Base-by-base conservation (phyloP, 2,329 filamentous ascomycete species). In the Neonectria ditissima region DNA sequence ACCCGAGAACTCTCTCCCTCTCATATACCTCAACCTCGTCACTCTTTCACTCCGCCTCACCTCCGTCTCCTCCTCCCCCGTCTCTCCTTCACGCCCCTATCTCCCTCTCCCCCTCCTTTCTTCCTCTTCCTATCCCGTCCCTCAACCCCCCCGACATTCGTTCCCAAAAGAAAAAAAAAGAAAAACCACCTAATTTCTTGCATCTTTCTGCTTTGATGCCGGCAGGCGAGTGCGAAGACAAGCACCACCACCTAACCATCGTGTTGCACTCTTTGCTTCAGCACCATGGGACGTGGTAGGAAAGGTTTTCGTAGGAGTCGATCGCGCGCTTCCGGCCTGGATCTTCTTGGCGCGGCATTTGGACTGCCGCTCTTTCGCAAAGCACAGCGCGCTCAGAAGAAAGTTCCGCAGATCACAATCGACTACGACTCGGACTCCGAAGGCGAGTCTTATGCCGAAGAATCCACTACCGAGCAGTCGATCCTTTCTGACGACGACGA, bases 331-430 rank as follows among this genome's bases (percentile, higher is more conserved):
- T 64, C 63, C 24, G 63, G 68, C n/a, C 45, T 76, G 26, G 74
- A 76, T 55, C 64, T 76, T 7, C 59, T 76, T 26, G 68, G 71
- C 10, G 72, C 73, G 3, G 62, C 68, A 5, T 76, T 76, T 58
- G 74, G 74, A 6, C 51, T 74, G 10, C 73, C 74, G 2, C 71
- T 71, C 28, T 61, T 58, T 22, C 63, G 64, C 8, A 56, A 67
- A 14, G 34, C 64, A 30, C 41, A 63, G 43, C 55, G 59, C 14
- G 41, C 24, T 14, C 54, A 55, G 24, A 61, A 57, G 34, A 67
- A 55, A 10, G 28, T 48, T 47, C 45, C 50, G 6, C 62, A 64
- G 9, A 52, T 64, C 16, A 44, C 30, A 9, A 28, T 63, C 2
- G 54, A 53, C 10, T 69, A 67, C 20, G 61, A 50, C 4, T n/a